Conservation (phyloP, 805 yeast species). For the Lachancea dasiensis region DNA sequence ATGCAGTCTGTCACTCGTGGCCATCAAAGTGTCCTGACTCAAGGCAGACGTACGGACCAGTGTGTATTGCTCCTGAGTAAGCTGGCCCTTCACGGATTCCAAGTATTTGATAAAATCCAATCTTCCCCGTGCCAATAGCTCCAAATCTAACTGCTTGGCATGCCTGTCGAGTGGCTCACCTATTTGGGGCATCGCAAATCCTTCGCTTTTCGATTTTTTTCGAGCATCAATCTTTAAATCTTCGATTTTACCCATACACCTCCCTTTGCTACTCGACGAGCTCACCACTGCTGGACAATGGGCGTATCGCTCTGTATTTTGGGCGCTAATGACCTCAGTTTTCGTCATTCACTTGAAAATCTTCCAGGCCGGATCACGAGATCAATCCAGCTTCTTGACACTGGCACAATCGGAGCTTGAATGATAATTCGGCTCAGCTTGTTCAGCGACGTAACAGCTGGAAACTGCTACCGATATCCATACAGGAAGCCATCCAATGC, state of each 20-base stretch:
- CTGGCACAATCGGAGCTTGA: not conserved
- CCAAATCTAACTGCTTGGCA: constrained; percentile 9
- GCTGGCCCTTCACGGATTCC: constrained; percentile 22
- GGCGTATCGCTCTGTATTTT: not conserved
- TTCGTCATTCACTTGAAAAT: constrained; percentile 1
- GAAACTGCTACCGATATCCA: constrained; percentile 52
- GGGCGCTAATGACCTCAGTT: not conserved
- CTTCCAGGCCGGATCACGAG: constrained; percentile 2
- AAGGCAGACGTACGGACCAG: constrained; percentile 19
- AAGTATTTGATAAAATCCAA: constrained; percentile 18
- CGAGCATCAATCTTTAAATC: constrained; percentile 11
- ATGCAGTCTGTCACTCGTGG: constrained; percentile 18
- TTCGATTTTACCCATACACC: constrained; percentile 11
- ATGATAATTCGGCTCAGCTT: not conserved
- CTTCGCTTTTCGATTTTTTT: constrained; percentile 12
- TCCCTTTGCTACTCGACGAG: not conserved
- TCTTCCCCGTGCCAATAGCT: constrained; percentile 21
- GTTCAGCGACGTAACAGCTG: constrained; percentile 1
- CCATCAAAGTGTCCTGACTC: constrained; percentile 17
- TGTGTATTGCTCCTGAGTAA: constrained; percentile 25
- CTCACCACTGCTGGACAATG: not conserved
- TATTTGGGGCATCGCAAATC: constrained; percentile 8
- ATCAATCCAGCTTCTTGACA: constrained; percentile 3
- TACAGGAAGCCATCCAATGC: constrained; percentile 75
- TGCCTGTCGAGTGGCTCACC: constrained; percentile 4